These are phyloP conservation scores for Chimonanthus praecox DNA, from an alignment of 164 flowering plant species.

Conservation along the genomic window DNA sequence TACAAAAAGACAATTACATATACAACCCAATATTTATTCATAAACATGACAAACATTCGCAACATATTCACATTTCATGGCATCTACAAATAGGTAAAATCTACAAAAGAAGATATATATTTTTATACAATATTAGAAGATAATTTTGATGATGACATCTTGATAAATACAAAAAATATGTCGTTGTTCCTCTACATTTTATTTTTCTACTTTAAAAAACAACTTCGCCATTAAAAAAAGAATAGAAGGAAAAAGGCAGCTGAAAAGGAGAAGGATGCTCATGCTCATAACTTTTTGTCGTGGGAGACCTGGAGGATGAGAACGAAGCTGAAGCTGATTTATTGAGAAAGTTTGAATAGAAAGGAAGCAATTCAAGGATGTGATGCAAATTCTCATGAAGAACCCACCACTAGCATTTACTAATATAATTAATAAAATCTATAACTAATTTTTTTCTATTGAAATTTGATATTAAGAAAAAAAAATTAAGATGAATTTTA, in stretches of 20 bases:
- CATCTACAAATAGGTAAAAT: background rate
- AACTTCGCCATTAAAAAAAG: background rate
- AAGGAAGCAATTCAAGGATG: background rate
- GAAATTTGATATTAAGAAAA: no score
- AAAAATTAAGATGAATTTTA: no score
- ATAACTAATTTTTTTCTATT: no score
- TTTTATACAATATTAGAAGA: background rate
- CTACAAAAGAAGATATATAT: background rate
- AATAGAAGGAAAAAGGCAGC: background rate
- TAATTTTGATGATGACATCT: background rate
- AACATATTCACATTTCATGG: no score
- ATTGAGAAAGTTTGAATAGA: background rate
- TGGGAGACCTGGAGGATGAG: background rate
- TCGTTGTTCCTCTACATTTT: background rate
- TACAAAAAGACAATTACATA: no score
- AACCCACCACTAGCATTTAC: background rate
- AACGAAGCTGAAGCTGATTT: background rate
- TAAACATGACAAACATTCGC: no score
- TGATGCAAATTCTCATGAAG: background rate
- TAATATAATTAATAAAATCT: no score
- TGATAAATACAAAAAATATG: background rate
- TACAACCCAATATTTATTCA: no score
- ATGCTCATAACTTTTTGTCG: background rate
- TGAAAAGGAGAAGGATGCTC: background rate
- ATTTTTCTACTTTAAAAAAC: background rate